phyloP scores from a whole-genome alignment of 2,329 filamentous ascomycete genomes.

The Sphaceloma murrayae region DNA sequence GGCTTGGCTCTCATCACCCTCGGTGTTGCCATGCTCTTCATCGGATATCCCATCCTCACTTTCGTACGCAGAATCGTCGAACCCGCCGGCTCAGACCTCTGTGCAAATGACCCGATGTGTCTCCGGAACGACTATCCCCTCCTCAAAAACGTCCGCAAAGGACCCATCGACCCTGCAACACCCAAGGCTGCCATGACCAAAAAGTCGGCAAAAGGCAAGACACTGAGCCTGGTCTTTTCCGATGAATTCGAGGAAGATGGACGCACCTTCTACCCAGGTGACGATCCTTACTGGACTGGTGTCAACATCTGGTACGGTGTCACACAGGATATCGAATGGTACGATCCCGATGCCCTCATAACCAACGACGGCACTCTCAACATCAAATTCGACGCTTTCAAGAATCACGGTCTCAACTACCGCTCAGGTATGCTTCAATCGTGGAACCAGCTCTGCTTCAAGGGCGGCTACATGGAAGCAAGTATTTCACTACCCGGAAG shows the following conservation, averaged over 20 bases:
- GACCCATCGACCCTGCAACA: constrained; percentile 45
- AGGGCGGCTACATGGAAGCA: constrained; percentile 45
- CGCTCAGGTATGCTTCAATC: constrained; percentile 45
- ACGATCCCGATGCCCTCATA: constrained; percentile 44
- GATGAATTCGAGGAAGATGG: constrained; percentile 48
- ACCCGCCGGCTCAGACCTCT: constrained; percentile 28
- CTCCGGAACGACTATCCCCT: constrained; percentile 40
- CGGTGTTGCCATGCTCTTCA: constrained; percentile 55
- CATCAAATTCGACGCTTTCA: constrained; percentile 38
- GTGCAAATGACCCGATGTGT: constrained; percentile 38
- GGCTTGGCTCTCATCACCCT: constrained; percentile 50
- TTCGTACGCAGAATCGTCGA: constrained; percentile 43
- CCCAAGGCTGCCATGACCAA: constrained; percentile 38
- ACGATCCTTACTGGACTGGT: constrained; percentile 47
- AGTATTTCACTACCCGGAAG: constrained; percentile 45
- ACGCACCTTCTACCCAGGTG: constrained; percentile 47
- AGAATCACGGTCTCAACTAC: constrained; percentile 39
- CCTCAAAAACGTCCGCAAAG: constrained; percentile 39
- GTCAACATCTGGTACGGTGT: constrained; percentile 48
- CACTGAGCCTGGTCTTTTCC: constrained; percentile 44
- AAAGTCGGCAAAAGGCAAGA: constrained; percentile 38
- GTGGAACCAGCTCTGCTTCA: constrained; percentile 48
- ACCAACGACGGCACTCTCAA: constrained; percentile 40
- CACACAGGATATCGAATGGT: constrained; percentile 43
- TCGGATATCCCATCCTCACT: constrained; percentile 58